Base-by-base conservation (phyloP, 2,329 filamentous ascomycete genomes). In the Venturia oleaginea region DNA sequence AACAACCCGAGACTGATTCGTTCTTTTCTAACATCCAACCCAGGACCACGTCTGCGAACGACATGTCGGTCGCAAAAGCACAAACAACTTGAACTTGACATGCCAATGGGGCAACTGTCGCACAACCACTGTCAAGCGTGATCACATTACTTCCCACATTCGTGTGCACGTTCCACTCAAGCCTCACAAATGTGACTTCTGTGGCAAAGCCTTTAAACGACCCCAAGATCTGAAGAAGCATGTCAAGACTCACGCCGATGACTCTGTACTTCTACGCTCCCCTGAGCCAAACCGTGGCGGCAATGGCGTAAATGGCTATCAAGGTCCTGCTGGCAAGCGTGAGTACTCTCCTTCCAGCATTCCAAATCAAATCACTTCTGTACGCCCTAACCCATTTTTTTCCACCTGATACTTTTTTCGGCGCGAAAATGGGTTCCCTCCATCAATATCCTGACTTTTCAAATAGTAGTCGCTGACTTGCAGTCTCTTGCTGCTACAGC, bases 221-320 rank as follows among this genome's bases (percentile, higher is more conserved):
- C 94, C 94, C 2, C 94, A 99, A 80, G 94, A 99, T 80, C 77
- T 99, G 72, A 97, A 99, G 86, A 99, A 99, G 82, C 94, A 99
- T 76, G 92, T 97, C 77, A 99, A 97, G 86, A 97, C 93, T 4
- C 93, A 97, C 74, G 93, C 93, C 71, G 93, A 97, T 73, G 93
- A 97, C 78, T 95, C 92, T 51, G 91, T 96, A 48, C 80, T 85
- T 67, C 80, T 85, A 67, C 82, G 84, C 70, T 87, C 85, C 55
- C 85, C 85, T 4, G 84, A 86, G 70, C 83, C 85, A 32, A 82
- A 81, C 70, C 76, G 78, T 71, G 74, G 76, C 67, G 75, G 72
- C 38, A 73, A 75, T 65, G 72, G 71, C 61, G 72, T 69, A 37
- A 68, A 69, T 51, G 75, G 67, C 30, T 60, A 60, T 51, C 24